phyloP scores from a whole-genome alignment of 257 asterid genomes.

The Solanum rostratum region DNA sequence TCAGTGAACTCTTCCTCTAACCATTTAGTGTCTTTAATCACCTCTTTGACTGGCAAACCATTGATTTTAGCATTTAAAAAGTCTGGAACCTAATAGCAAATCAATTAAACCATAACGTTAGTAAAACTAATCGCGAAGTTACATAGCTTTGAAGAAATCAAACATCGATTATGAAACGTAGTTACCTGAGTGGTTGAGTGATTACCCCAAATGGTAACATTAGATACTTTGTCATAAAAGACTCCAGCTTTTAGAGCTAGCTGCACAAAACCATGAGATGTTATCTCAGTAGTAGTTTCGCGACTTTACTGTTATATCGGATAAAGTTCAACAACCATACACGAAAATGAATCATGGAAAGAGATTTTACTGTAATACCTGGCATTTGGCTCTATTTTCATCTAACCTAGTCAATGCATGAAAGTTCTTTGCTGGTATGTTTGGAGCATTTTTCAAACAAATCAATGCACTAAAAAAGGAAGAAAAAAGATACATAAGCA shows the following conservation, averaged over 20 bases:
- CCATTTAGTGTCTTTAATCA: constrained; percentile 76
- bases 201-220: constrained; percentile 96
- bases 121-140: not conserved
- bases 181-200: constrained; percentile 97
- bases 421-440: constrained; percentile 85
- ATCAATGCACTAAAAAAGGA: constrained; percentile 74
- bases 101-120: not conserved
- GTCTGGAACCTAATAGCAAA: constrained; percentile 67
- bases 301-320: not conserved
- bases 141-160: not conserved
- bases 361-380: constrained; percentile 23
- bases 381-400: constrained; percentile 98
- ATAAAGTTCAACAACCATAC: not conserved
- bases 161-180: not conserved
- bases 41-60: constrained; percentile 74
- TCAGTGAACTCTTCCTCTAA: constrained; percentile 89
- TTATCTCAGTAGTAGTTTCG: not conserved
- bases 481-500: constrained; percentile 18
- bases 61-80: constrained; percentile 79
- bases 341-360: not conserved
- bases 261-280: constrained; percentile 25
- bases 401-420: constrained; percentile 96
- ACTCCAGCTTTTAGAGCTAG: constrained; percentile 95
- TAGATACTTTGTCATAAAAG: constrained; percentile 85
- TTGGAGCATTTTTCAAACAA: constrained; percentile 93